A percentile compares a stretch with the other conserved stretches of the same genome.
Conservation (phyloP, 2,329 filamentous ascomycete species). For the Cordyceps cicadae region DNA sequence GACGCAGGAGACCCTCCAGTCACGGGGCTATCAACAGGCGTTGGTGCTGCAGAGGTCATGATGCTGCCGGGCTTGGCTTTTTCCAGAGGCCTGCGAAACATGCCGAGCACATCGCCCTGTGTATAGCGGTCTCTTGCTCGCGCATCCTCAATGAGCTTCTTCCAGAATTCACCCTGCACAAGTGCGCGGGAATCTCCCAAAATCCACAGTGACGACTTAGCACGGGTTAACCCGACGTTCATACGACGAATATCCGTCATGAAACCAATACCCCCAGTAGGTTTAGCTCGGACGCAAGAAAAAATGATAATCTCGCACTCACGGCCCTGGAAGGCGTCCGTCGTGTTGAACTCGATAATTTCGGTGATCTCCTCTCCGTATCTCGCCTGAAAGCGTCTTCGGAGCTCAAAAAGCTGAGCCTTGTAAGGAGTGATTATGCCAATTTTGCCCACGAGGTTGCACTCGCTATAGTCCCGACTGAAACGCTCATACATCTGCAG, state of each 20-base stretch:
- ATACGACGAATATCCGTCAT: constrained; percentile 96
- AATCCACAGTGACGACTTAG: constrained; percentile 94
- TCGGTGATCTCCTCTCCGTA: constrained; percentile 71
- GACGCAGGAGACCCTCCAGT: background rate
- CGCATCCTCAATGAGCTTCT: constrained; percentile 74
- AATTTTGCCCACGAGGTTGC: constrained; percentile 72
- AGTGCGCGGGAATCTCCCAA: constrained; percentile 85
- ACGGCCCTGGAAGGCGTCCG: constrained; percentile 92
- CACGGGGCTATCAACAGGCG: constrained; percentile 3
- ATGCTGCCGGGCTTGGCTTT: constrained; percentile 22
- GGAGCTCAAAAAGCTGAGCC: constrained; percentile 76
- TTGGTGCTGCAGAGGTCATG: constrained; percentile 13
- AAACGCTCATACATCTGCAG: constrained; percentile 78
- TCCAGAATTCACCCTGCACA: constrained; percentile 85
- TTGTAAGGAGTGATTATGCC: constrained; percentile 99
- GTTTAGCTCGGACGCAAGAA: constrained; percentile 88
- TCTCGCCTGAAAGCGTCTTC: constrained; percentile 59
- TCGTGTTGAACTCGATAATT: constrained; percentile 94
- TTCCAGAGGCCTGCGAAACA: constrained; percentile 38
- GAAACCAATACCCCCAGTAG: constrained; percentile 95
- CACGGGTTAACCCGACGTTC: constrained; percentile 96
- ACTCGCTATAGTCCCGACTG: constrained; percentile 58
- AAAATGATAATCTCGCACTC: constrained; percentile 99
- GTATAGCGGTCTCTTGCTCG: constrained; percentile 68
- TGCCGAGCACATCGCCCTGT: constrained; percentile 47